Conservation (phyloP, 2,329 filamentous ascomycete species). For the Diaporthe capsici region DNA sequence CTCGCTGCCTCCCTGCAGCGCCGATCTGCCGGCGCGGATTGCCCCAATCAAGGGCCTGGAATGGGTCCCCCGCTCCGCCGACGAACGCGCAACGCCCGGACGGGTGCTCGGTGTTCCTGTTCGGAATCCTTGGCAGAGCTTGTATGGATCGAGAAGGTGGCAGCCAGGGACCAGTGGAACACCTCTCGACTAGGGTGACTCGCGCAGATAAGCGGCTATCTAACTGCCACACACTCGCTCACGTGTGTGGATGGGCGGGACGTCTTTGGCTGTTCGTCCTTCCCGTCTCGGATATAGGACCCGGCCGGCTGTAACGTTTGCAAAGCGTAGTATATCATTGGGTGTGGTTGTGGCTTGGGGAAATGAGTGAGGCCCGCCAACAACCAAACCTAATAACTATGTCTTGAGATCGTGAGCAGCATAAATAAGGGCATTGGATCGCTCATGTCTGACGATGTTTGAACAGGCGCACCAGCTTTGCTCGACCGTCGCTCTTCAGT, state of each 20-base stretch:
- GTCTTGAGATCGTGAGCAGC: neutral
- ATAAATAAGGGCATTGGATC: neutral
- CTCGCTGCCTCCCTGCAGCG: neutral
- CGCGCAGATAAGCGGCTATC: conserved; percentile 20
- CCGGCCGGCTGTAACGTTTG: conserved; percentile 12
- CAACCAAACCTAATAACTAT: neutral
- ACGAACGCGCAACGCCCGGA: conserved; percentile 6
- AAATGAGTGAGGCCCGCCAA: conserved; percentile 2
- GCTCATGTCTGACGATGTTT: neutral
- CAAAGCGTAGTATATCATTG: conserved; percentile 7
- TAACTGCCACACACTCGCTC: conserved; percentile 20
- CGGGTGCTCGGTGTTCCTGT: conserved; percentile 3
- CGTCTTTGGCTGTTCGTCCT: conserved; percentile 6
- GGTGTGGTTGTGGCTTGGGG: neutral
- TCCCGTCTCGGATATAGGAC: conserved; percentile 29
- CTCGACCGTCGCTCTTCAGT: neutral
- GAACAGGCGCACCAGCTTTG: neutral
- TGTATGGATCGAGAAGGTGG: conserved; percentile 32
- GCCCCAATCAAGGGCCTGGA: neutral
- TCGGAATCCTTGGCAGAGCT: conserved; percentile 30
- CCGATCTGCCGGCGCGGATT: conserved; percentile 4
- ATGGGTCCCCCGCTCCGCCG: neutral
- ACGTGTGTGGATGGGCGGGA: conserved; percentile 24
- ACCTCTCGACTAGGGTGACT: neutral
- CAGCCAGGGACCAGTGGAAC: neutral